These are phyloP conservation scores for Phytophthora constricta DNA, from an alignment of 352 stramenopile genomes.

Conservation along the genomic window DNA sequence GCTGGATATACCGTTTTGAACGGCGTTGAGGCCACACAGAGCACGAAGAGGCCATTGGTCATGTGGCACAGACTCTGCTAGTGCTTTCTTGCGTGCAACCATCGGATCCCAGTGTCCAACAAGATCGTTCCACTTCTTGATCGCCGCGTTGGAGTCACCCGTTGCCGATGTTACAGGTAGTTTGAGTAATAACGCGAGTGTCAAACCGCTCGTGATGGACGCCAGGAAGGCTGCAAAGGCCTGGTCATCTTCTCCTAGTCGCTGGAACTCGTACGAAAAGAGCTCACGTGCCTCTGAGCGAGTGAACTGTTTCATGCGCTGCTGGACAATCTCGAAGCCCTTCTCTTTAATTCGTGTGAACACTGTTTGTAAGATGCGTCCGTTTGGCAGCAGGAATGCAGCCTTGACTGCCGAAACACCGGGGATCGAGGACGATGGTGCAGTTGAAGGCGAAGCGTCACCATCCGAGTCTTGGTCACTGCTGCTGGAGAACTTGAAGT, in stretches of 20 bases:
- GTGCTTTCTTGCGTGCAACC: conserved; percentile 47
- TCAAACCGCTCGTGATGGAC: conserved; percentile 63
- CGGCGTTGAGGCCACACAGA: conserved; percentile 66
- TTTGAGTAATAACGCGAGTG: conserved; percentile 70
- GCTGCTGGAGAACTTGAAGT: conserved; percentile 46
- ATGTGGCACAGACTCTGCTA: conserved; percentile 37
- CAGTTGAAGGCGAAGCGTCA: neutral
- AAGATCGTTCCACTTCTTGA: conserved; percentile 46
- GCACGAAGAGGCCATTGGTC: conserved; percentile 72
- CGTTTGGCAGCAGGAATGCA: conserved; percentile 46
- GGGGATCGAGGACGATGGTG: conserved; percentile 25
- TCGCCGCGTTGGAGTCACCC: conserved; percentile 31
- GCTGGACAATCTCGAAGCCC: conserved; percentile 65
- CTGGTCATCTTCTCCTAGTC: conserved; percentile 31
- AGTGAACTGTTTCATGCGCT: conserved; percentile 45
- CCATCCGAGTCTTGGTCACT: neutral
- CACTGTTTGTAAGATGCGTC: conserved; percentile 47
- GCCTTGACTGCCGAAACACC: conserved; percentile 52
- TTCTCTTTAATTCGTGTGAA: conserved; percentile 47
- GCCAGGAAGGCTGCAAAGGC: conserved; percentile 54
- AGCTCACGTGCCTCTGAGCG: conserved; percentile 45
- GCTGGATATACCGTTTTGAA: conserved; percentile 73
- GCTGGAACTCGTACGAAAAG: conserved; percentile 42
- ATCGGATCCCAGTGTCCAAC: conserved; percentile 66
- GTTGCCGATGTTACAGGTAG: conserved; percentile 20